Evolutionary conservation across 2,329 filamentous ascomycete species (phyloP), one percentile per base, ranked within the genome.

Genomic region (Bipolaris oryzae): DNA sequence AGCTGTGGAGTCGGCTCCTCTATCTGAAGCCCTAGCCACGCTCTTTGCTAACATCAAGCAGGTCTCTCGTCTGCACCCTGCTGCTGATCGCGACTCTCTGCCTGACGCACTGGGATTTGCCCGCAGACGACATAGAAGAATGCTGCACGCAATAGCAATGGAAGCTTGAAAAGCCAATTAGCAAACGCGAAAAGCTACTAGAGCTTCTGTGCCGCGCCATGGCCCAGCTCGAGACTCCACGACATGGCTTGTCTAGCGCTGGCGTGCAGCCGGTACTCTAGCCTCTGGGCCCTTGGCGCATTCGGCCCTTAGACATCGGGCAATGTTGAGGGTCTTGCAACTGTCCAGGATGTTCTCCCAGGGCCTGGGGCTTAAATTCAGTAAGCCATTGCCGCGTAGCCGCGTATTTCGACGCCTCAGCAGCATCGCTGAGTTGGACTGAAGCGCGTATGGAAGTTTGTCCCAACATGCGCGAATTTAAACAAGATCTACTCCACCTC

Each of bases 291-390:
- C 35, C 42, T 56, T 50, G 53, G 61, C 33, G 43, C 33, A n/a
- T 34, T 51, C 23, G 50, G 61, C 16, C 20, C 38, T 39, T 39
- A 61, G 6, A 34, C 53, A 41, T 48, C 48, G 35, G 42, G 47
- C 23, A 34, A 54, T 62, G 54, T 62, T 61, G 62, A 63, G 62
- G 45, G 55, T 61, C 51, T 53, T 23, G 39, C 35, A 39, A 45
- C 25, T 39, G 52, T 48, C 45, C 50, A 57, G 52, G 55, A 44
- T 47, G 50, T 46, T 50, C 50, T 49, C 28, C 48, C 50, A 58
- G 38, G 46, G 54, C 54, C 59, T 58, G 42, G 56, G 45, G 37
- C 35, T 21, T 55, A 51, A 49, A 44, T 34, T 51, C 37, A 51
- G 48, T 42, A 38, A 51, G 46, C 33, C 51, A 42, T 55, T 52